A percentile compares a stretch with the other conserved stretches of the same genome.
phyloP scores from a whole-genome alignment of 768 basidiomycete genomes.

The Rhizopogon vulgaris region DNA sequence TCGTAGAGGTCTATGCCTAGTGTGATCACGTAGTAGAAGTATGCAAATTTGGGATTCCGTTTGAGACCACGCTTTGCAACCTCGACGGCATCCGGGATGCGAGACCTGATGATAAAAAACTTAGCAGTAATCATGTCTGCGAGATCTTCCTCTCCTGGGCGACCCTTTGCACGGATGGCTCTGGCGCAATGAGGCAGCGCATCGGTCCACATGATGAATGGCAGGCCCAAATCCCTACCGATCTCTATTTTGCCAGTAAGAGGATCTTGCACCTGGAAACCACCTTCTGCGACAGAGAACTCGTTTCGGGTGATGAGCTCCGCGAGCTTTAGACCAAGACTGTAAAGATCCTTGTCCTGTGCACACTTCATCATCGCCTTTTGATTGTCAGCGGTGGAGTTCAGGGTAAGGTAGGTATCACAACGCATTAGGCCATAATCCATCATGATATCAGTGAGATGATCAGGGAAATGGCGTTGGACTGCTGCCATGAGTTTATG shows the following conservation, averaged over 20 bases:
- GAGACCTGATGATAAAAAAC: conserved; percentile 42
- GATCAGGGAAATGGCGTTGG: conserved; percentile 36
- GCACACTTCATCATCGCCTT: conserved; percentile 46
- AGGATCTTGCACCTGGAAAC: conserved; percentile 40
- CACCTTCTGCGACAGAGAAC: conserved; percentile 55
- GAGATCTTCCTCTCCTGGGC: conserved; percentile 37
- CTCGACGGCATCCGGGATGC: conserved; percentile 41
- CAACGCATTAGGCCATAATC: conserved; percentile 42
- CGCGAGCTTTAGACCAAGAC: conserved; percentile 44
- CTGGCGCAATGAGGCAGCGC: conserved; percentile 54
- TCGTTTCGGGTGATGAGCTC: conserved; percentile 51
- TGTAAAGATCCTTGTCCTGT: conserved; percentile 42
- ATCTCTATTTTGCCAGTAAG: conserved; percentile 35
- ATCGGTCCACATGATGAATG: conserved; percentile 55
- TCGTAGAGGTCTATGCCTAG: conserved; percentile 40
- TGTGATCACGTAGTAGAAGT: conserved; percentile 59
- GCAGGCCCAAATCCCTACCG: conserved; percentile 41
- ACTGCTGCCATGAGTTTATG: conserved; percentile 36
- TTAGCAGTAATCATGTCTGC: conserved; percentile 68
- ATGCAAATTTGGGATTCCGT: conserved; percentile 53
- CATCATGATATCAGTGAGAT: conserved; percentile 40
- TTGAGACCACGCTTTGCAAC: conserved; percentile 42
- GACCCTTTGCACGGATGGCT: conserved; percentile 43
- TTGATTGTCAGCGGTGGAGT: conserved; percentile 38
- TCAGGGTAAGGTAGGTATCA: conserved; percentile 42